These are phyloP conservation scores for Parascedosporium putredinis DNA, from an alignment of 2,329 filamentous ascomycete species.

Conservation along the genomic window DNA sequence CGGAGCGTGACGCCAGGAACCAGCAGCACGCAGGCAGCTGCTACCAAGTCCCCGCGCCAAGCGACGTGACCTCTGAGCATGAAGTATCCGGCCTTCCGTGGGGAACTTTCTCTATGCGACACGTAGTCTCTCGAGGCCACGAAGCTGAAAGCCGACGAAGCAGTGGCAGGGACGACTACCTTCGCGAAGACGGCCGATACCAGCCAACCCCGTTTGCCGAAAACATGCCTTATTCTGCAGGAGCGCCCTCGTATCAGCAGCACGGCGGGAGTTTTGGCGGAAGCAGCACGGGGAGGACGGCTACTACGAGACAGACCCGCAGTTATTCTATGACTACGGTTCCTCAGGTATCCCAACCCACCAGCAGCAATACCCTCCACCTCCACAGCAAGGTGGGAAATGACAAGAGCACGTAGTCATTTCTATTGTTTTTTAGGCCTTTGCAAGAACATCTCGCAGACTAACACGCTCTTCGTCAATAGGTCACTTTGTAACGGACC, in stretches of 20 bases:
- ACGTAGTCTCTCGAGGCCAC: constrained; percentile 39
- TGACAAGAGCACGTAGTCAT: constrained; percentile 8
- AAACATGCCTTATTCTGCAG: not conserved
- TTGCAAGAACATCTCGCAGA: not conserved
- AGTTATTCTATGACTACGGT: constrained; percentile 4
- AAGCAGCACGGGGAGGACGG: constrained; percentile 7
- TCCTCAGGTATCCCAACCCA: constrained; percentile 7
- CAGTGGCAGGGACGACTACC: constrained; percentile 26
- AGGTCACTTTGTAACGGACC: constrained; percentile 5
- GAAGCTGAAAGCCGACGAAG: constrained; percentile 34
- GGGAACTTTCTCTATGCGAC: constrained; percentile 56
- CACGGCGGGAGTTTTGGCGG: constrained; percentile 1
- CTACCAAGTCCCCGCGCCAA: constrained; percentile 50
- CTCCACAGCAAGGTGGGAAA: constrained; percentile 7
- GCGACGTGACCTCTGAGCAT: constrained; percentile 39
- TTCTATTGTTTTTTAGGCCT: not conserved
- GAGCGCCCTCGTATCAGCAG: not conserved
- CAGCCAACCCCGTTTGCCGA: constrained; percentile 17
- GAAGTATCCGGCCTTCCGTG: constrained; percentile 58
- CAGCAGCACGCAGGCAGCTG: constrained; percentile 51
- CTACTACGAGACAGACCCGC: constrained; percentile 6
- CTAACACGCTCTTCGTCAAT: not conserved
- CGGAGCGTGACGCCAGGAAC: constrained; percentile 54
- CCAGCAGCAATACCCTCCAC: not conserved
- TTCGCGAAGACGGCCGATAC: constrained; percentile 23